Evolutionary conservation across 371 early-diverging fungal genomes (phyloP).

Genomic region (Rhizopus arrhizus): DNA sequence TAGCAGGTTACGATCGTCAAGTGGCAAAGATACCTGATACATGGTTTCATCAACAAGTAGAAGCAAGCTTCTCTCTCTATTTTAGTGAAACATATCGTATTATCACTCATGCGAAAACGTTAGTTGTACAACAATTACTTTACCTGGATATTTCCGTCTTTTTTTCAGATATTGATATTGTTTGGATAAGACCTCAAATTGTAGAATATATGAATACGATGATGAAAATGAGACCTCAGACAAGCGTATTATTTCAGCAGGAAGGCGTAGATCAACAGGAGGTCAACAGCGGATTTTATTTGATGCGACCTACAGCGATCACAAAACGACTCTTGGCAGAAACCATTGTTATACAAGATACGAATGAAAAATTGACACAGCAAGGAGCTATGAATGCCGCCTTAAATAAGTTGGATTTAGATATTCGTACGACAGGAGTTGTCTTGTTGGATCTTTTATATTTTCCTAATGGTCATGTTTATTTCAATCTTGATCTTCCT

Average conservation of each 20-base stretch:
- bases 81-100: conserved; percentile 42
- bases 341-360: conserved; percentile 42
- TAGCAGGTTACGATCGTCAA: conserved; percentile 35
- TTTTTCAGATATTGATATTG: conserved; percentile 47
- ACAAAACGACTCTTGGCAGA: conserved; percentile 43
- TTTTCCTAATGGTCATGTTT: conserved; percentile 48
- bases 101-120: conserved; percentile 46
- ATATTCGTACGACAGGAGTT: conserved; percentile 34
- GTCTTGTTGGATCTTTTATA: conserved; percentile 41
- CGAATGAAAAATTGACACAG: conserved; percentile 33
- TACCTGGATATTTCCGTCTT: conserved; percentile 43
- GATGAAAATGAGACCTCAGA: conserved; percentile 36
- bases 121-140: conserved; percentile 46
- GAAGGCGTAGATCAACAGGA: conserved; percentile 37
- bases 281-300: conserved; percentile 44
- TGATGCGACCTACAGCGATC: conserved; percentile 38
- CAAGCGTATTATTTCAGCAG: conserved; percentile 45
- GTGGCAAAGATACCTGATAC: conserved; percentile 38
- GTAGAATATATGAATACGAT: conserved; percentile 35
- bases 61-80: conserved; percentile 45
- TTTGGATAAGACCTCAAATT: conserved; percentile 41
- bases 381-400: conserved; percentile 49
- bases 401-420: conserved; percentile 30
- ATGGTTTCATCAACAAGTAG: conserved; percentile 47
- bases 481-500: conserved; percentile 36